Conservation (phyloP, 2,329 filamentous ascomycete species). For the Fusarium sp. region DNA sequence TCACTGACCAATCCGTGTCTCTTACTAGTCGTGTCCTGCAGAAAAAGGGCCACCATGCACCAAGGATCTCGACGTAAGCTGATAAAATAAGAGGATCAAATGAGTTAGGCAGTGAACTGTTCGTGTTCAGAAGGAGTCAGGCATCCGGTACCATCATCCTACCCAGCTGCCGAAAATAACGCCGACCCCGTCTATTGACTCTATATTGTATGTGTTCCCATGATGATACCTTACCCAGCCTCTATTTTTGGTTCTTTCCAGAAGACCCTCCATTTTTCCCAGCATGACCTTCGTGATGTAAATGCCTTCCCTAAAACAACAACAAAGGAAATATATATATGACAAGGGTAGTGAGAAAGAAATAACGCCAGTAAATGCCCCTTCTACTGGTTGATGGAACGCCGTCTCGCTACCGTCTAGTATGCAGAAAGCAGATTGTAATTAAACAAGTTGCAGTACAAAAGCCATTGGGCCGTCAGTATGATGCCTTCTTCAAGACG, state of each 20-base stretch:
- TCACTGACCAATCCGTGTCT: conserved; percentile 15
- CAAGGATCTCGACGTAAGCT: conserved; percentile 11
- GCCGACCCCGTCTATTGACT: conserved; percentile 48
- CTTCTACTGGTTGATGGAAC: conserved; percentile 40
- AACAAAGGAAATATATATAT: conserved; percentile 21
- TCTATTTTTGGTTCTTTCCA: conserved; percentile 39
- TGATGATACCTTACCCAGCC: conserved; percentile 18
- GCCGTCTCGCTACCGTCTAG: conserved; percentile 36
- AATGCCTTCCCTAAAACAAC: conserved; percentile 11
- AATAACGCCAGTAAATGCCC: conserved; percentile 39
- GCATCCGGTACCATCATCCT: conserved; percentile 28
- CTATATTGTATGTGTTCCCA: conserved; percentile 35
- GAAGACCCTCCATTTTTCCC: conserved; percentile 27
- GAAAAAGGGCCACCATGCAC: conserved; percentile 11
- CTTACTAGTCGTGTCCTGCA: conserved; percentile 20
- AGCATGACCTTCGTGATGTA: conserved; percentile 36
- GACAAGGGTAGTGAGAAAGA: conserved; percentile 9
- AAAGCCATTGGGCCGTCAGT: conserved; percentile 1
- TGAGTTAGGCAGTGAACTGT: conserved; percentile 33
- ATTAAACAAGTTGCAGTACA: conserved; percentile 27
- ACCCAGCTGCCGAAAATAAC: conserved; percentile 38
- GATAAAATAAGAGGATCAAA: conserved; percentile 12
- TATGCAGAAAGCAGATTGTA: conserved; percentile 32
- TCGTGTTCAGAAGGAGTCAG: conserved; percentile 18
- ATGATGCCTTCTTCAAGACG: conserved; percentile 45